Evolutionary conservation across 805 yeast species (phyloP).

Genomic region (Candida maris): DNA sequence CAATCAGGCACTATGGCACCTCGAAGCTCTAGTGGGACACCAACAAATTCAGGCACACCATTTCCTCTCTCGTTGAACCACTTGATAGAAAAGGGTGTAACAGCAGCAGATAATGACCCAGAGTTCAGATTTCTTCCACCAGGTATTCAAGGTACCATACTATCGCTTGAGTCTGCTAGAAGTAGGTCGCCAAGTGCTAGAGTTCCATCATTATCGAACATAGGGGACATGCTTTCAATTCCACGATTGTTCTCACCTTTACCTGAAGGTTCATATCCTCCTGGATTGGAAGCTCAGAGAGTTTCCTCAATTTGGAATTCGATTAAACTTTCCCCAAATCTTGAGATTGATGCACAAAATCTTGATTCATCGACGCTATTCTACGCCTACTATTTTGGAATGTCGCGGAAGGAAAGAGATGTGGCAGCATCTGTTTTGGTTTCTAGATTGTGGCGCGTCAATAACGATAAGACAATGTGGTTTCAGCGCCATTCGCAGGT

Average conservation of each 20-base stretch:
- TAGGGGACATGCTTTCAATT: constrained; percentile 22
- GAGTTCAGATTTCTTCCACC: constrained; percentile 33
- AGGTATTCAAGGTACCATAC: constrained; percentile 32
- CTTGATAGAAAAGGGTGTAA: constrained; percentile 5
- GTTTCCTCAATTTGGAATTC: constrained; percentile 32
- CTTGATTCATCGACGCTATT: constrained; percentile 37
- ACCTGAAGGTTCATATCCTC: constrained; percentile 26
- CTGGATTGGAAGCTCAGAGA: constrained; percentile 33
- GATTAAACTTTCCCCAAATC: constrained; percentile 19
- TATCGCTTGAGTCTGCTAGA: constrained; percentile 26
- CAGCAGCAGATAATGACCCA: constrained; percentile 23
- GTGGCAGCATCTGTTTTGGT: constrained; percentile 33
- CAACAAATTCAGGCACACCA: constrained; percentile 6
- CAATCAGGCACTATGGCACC: constrained; percentile 6
- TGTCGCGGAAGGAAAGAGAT: constrained; percentile 39
- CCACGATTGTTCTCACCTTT: constrained; percentile 28
- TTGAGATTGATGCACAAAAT: constrained; percentile 26
- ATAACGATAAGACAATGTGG: constrained; percentile 27
- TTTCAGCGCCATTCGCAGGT: constrained; percentile 37
- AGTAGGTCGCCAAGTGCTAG: constrained; percentile 15
- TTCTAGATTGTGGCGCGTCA: constrained; percentile 38
- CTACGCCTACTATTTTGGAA: constrained; percentile 42
- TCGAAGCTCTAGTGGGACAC: constrained; percentile 4
- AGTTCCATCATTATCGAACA: constrained; percentile 20
- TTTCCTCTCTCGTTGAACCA: constrained; percentile 1